Percentiles rank a stretch among this genome's conserved stretches.
Evolutionary conservation across 139 green algal species (phyloP).

Genomic region (Chloropicon primus): DNA sequence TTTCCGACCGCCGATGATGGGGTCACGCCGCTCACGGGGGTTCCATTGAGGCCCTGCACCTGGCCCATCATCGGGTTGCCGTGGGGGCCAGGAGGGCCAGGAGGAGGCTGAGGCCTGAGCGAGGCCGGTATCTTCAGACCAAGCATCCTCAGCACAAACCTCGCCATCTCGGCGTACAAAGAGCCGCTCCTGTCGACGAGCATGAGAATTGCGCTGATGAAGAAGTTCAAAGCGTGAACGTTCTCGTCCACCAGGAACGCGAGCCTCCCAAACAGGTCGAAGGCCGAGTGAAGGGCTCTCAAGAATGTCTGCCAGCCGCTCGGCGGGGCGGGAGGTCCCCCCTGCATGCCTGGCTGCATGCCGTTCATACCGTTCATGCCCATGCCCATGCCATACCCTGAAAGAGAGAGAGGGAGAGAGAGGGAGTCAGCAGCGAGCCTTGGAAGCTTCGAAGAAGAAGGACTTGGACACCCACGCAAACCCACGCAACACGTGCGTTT

Average conservation of each 20-base stretch:
- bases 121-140: not conserved
- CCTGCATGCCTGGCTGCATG: not conserved
- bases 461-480: no score
- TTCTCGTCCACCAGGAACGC: slow-evolving; percentile 98
- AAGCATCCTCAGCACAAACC: slow-evolving; percentile 47
- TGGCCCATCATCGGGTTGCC: no score
- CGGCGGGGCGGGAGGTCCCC: not conserved
- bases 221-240: slow-evolving; percentile 95
- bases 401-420: no score
- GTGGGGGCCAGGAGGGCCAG: no score
- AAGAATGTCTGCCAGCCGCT: not conserved
- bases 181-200: slow-evolving; percentile 80
- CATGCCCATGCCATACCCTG: slow-evolving; percentile 15
- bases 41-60: no score
- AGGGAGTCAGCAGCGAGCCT: no score
- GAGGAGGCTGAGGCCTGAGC: not conserved
- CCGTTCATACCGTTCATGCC: slow-evolving; percentile 14
- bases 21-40: no score
- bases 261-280: slow-evolving; percentile 87
- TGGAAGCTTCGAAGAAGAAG: no score
- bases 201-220: slow-evolving; percentile 86
- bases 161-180: slow-evolving; percentile 85
- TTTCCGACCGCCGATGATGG: no score
- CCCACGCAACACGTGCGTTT: no score
- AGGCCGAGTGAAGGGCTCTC: slow-evolving; percentile 49